Evolutionary conservation across 2,329 filamentous ascomycete genomes (phyloP).

Genomic region (Phyllosticta paracitricarpa): DNA sequence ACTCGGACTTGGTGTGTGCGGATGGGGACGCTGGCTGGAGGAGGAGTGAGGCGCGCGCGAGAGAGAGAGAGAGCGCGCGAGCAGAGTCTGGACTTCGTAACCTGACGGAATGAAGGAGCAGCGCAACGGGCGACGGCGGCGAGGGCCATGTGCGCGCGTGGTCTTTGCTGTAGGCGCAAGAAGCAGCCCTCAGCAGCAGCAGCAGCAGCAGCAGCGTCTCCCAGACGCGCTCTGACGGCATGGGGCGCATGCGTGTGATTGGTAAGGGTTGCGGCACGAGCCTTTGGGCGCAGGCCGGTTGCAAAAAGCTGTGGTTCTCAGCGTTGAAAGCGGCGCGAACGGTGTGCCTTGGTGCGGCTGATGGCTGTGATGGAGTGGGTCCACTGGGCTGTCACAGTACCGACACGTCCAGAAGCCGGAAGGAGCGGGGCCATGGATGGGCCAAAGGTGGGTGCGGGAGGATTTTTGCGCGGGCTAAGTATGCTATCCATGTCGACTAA

Average conservation of each 20-base stretch:
- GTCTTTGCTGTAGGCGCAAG: background rate
- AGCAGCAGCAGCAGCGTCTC: background rate
- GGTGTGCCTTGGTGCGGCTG: background rate
- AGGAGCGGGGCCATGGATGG: background rate
- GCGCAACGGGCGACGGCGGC: too few relatives aligned
- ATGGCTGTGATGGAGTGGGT: background rate
- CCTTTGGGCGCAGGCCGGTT: background rate
- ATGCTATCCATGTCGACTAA: too few relatives aligned
- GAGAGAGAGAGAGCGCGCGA: background rate
- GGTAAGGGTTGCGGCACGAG: background rate
- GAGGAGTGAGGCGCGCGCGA: background rate
- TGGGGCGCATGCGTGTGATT: background rate
- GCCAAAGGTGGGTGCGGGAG: background rate
- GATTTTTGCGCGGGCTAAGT: background rate
- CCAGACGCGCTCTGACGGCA: background rate
- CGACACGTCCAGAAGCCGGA: background rate
- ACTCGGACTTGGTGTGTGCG: background rate
- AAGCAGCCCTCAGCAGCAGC: background rate
- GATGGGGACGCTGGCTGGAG: too few relatives aligned
- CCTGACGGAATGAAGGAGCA: background rate
- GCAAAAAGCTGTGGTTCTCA: background rate
- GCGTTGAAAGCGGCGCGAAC: background rate
- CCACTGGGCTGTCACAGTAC: too few relatives aligned
- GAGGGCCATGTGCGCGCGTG: too few relatives aligned
- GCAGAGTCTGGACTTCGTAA: background rate